These are phyloP conservation scores for Stagonosporopsis cucurbitacearum DNA, from an alignment of 2,329 filamentous ascomycete species.

Conservation along the genomic window DNA sequence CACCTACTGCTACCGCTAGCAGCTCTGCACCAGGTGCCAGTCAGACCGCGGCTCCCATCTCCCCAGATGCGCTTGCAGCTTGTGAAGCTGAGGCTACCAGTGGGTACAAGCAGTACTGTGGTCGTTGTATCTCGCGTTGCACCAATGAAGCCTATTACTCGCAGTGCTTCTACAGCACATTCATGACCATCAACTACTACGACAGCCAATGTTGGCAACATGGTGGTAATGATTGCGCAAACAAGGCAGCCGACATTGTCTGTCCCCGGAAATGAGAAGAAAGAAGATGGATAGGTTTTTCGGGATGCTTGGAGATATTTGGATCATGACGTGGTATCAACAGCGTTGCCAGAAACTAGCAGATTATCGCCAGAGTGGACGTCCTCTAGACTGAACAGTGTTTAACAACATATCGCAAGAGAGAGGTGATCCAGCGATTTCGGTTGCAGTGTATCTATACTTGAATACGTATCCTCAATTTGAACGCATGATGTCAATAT, in stretches of 20 bases:
- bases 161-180: neutral
- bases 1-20: neutral
- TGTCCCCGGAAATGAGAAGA: neutral
- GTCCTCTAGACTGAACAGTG: neutral
- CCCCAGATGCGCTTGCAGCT: neutral
- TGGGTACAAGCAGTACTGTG: neutral
- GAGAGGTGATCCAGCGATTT: neutral
- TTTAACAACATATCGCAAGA: neutral
- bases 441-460: neutral
- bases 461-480: neutral
- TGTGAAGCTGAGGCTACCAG: neutral
- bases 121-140: neutral
- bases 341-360: neutral
- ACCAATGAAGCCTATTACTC: neutral
- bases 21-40: neutral
- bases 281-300: neutral
- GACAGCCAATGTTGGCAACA: conserved; percentile 2
- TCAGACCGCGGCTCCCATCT: neutral
- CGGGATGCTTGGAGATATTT: neutral
- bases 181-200: neutral
- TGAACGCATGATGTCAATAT: neutral
- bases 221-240: neutral
- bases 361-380: no score
- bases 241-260: neutral
- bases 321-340: neutral